Evolutionary conservation across 805 yeast genomes (phyloP), one percentile per base, ranked within the genome.

Genomic region (Yarrowia osloensis): DNA sequence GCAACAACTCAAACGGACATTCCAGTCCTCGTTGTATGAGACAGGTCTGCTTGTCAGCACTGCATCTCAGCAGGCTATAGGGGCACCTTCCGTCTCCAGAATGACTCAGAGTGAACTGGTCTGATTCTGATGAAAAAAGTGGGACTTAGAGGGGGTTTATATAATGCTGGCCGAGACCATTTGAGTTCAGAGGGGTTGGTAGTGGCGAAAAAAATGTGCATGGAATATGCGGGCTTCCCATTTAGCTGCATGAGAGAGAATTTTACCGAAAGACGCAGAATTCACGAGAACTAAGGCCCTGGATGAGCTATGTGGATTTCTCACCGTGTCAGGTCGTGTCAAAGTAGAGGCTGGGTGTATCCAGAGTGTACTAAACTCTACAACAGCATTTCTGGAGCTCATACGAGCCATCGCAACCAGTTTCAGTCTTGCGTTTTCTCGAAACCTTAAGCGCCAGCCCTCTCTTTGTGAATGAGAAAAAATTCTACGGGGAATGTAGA

Each of bases 51-150:
- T 42, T 42, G 26, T 42, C 47, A 42, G 47, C 47, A 19, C 47
- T 6, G 47, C 47, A 42, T 42, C 24, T 42, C 47, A 42, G 47
- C 47, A 22, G 47, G 47, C 47, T 42, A 21, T 42, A 3, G 17
- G 11, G 47, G 47, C 47, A 42, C 47, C 47, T 42, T 42, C 47
- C 47, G 8, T 42, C 47, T 42, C 24, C 49, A 22, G 49, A 44
- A 44, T 24, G 49, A 44, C 49, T 15, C 49, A 44, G 49, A 44
- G 49, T 44, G 49, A 44, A 22, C 49, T 44, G 49, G 49, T 44
- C 49, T 22, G 29, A 44, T 24, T 44, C 29, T 44, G 49, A 22
- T 44, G 49, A 24, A 21, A 42, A 42, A 22, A 22, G 26, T 22
- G 24, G 47, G 47, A 42, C 47, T n/a, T 5, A 42, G 26, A 13